Conservation (phyloP, 305 asterid species). For the Andrographis paniculata region DNA sequence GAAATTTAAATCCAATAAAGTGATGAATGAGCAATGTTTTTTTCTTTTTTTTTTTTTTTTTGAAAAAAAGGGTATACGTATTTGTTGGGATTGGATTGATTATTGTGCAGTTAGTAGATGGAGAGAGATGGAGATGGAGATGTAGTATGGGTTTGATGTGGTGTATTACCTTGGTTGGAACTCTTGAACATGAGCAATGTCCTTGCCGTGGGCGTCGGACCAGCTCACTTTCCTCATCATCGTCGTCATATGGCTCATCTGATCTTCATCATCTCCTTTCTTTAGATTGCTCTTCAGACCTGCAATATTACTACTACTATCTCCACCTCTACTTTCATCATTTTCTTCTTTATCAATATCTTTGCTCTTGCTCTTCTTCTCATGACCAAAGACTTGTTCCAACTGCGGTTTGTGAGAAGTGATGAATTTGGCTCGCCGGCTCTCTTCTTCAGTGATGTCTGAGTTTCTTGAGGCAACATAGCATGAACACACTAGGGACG, state of each 20-base stretch:
- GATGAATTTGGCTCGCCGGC: not conserved
- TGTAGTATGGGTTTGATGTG: too few species aligned
- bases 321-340: not conserved
- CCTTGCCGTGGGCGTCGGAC: conserved; percentile 62
- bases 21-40: too few species aligned
- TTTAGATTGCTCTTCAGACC: conserved; percentile 62
- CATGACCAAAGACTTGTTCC: not conserved
- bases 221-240: conserved; percentile 55
- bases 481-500: conserved; percentile 52
- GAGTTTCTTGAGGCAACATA: conserved; percentile 50
- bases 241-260: conserved; percentile 7
- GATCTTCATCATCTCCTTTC: conserved; percentile 20
- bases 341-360: not conserved
- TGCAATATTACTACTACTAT: too few species aligned
- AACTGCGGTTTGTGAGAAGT: not conserved
- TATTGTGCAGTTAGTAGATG: too few species aligned
- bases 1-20: too few species aligned
- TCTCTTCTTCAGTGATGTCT: conserved; percentile 34
- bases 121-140: too few species aligned
- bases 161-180: conserved; percentile 77
- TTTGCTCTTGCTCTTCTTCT: too few species aligned
- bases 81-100: too few species aligned
- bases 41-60: too few species aligned
- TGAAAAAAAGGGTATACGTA: too few species aligned
- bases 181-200: conserved; percentile 61